A percentile compares a stretch with the other conserved stretches of the same genome.
These are phyloP conservation scores for Saccharomyces hybrid DNA, from an alignment of 1,139 yeast genomes.

Conservation along the genomic window DNA sequence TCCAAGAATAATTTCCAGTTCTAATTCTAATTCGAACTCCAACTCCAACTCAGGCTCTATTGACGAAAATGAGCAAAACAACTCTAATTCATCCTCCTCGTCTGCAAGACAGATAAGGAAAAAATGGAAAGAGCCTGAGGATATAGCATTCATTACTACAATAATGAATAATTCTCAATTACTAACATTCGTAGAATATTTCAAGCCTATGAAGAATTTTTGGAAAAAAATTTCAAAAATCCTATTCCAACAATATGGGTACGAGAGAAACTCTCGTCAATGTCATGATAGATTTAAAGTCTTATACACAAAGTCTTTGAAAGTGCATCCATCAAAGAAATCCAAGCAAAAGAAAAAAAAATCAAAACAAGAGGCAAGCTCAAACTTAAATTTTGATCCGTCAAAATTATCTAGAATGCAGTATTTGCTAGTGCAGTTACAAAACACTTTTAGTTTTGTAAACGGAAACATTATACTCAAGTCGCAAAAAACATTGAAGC, in stretches of 20 bases:
- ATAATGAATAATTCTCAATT: constrained; percentile 16
- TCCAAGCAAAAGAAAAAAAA: neutral
- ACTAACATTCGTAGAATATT: constrained; percentile 20
- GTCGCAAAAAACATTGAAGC: constrained; percentile 5
- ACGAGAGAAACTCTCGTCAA: constrained; percentile 20
- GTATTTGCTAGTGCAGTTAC: constrained; percentile 11
- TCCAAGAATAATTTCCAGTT: neutral
- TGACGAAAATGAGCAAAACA: neutral
- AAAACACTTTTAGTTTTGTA: constrained; percentile 13
- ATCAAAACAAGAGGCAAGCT: neutral
- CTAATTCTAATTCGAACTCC: neutral
- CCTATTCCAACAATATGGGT: constrained; percentile 11
- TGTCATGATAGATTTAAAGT: constrained; percentile 25
- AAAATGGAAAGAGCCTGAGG: constrained; percentile 22
- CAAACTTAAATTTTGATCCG: neutral
- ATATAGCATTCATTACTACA: constrained; percentile 17
- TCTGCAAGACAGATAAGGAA: constrained; percentile 12
- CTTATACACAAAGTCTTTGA: constrained; percentile 15
- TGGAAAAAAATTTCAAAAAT: constrained; percentile 19
- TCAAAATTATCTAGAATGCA: constrained; percentile 5
- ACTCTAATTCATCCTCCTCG: neutral
- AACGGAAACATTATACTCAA: constrained; percentile 20
- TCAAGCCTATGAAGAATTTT: constrained; percentile 26
- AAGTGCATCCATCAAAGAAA: constrained; percentile 4
- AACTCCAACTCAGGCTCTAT: neutral